Base-by-base conservation (phyloP, 1,139 yeast genomes). In the Yamadazyma dushanensis region DNA sequence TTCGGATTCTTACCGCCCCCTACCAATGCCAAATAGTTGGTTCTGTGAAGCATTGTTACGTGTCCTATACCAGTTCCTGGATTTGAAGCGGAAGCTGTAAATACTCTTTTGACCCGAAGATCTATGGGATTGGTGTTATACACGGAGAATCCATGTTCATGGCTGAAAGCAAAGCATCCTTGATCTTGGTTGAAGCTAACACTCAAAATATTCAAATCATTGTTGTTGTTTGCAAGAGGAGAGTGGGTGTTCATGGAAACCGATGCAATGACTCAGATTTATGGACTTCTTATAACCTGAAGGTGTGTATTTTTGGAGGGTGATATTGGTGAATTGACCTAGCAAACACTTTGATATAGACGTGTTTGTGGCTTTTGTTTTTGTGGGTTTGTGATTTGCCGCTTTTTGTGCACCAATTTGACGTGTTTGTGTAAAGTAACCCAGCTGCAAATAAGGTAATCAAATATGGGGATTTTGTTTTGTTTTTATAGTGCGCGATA, bases 91-190 rank as follows among this genome's bases (percentile, higher is more conserved):
- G 39, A 35, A 10, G 34, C 45, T 11, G 23, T 24, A 50, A 83
- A 80, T 31, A 64, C 76, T 35, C 95, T 70, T 51, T 78, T 73
- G 38, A 89, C 92, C 47, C 94, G 73, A 46, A 81, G 63, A 45
- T 86, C 95, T 62, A 89, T 70, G 5, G 97, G 97, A 54, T 86
- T 89, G 5, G 95, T 76, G 54, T 83, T 85, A 66, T 80, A 90
- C n/a, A 90, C 95, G 36, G 82, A 66, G 56, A 90, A 88, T 18
- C 97, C 97, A 35, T 70, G 62, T 45, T 86, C 90, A 47, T 83
- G 84, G 34, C 94, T 87, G 21, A 87, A 69, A 16, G 96, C 87
- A 62, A 90, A 89, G 56, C 97, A 89, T 31, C 89, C 86, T 51
- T 82, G 87, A 60, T 89, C 96, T 61, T 88, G 96, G 60, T 90